phyloP scores from a whole-genome alignment of 176 grass and related monocot species.

The Thalia dealbata region DNA sequence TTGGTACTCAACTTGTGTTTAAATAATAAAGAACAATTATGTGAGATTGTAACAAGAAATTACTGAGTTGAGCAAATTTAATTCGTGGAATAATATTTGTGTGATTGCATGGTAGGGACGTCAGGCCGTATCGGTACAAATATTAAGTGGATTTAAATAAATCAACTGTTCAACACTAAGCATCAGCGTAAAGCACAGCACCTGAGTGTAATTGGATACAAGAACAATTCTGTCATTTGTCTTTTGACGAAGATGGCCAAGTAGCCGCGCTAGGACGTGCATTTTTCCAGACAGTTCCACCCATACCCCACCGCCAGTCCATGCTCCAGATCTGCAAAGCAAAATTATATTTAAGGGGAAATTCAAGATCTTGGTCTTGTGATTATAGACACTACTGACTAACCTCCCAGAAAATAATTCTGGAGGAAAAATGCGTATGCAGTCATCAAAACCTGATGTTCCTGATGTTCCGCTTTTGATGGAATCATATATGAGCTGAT shows the following conservation, averaged over 20 bases:
- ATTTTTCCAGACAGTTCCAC: slow-evolving; percentile 97
- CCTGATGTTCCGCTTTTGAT: slow-evolving; percentile 70
- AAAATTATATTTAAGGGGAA: slow-evolving; percentile 12
- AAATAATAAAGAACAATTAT: no score
- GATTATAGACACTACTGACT: slow-evolving; percentile 6
- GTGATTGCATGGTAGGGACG: no score
- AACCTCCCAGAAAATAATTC: slow-evolving; percentile 91
- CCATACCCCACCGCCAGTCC: slow-evolving; percentile 97
- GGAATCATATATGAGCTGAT: slow-evolving; percentile 86
- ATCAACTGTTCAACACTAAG: neutral
- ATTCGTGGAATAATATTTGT: no score
- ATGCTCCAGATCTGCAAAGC: slow-evolving; percentile 73
- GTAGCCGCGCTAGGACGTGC: slow-evolving; percentile 84
- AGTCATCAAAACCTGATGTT: slow-evolving; percentile 69
- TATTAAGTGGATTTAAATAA: no score
- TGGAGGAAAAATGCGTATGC: slow-evolving; percentile 64
- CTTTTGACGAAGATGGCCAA: slow-evolving; percentile 71
- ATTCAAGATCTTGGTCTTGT: slow-evolving; percentile 9
- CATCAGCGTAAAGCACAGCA: slow-evolving; percentile 17
- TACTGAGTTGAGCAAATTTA: no score
- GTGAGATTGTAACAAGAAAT: no score
- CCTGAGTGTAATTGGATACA: slow-evolving; percentile 99
- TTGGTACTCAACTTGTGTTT: no score
- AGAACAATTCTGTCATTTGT: slow-evolving; percentile 94
- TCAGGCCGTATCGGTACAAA: no score